Percentiles rank a stretch among this genome's conserved stretches.
Evolutionary conservation across 371 early-diverging fungal genomes (phyloP).

Genomic region (Haplosporangium sp.): DNA sequence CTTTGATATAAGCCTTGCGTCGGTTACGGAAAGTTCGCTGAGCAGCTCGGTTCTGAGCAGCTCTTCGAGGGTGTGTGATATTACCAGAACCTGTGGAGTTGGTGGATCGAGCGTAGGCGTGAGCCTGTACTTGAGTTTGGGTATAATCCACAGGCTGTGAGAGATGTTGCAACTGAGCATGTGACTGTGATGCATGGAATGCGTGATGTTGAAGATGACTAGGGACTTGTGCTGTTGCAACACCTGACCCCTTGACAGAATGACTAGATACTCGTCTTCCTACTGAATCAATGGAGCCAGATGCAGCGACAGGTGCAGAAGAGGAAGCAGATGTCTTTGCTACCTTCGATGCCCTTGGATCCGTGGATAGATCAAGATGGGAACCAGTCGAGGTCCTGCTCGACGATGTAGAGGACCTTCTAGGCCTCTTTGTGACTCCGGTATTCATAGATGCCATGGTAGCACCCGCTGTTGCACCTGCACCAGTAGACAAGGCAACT

Average conservation of each 20-base stretch:
- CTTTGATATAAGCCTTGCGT: slow-evolving; percentile 72
- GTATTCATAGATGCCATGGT: background rate
- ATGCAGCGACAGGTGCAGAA: slow-evolving; percentile 10
- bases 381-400: slow-evolving; percentile 21
- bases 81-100: slow-evolving; percentile 12
- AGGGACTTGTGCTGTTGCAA: background rate
- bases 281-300: background rate
- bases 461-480: slow-evolving; percentile 4
- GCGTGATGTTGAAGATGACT: background rate
- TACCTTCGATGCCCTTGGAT: slow-evolving; percentile 12
- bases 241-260: background rate
- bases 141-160: slow-evolving; percentile 6
- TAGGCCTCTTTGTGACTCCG: slow-evolving; percentile 5
- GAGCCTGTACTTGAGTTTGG: background rate
- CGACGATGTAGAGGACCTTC: slow-evolving; percentile 17
- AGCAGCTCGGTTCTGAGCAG: slow-evolving; percentile 77
- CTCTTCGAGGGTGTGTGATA: slow-evolving; percentile 58
- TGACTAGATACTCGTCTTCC: background rate
- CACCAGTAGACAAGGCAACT: background rate
- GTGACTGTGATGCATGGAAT: slow-evolving; percentile 5
- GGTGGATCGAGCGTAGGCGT: background rate
- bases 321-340: slow-evolving; percentile 10
- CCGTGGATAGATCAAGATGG: slow-evolving; percentile 10
- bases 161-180: slow-evolving; percentile 3
- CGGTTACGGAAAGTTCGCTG: slow-evolving; percentile 80